These are phyloP conservation scores for Coemansia sp. DNA, from an alignment of 192 early-diverging fungal genomes.

Conservation along the genomic window DNA sequence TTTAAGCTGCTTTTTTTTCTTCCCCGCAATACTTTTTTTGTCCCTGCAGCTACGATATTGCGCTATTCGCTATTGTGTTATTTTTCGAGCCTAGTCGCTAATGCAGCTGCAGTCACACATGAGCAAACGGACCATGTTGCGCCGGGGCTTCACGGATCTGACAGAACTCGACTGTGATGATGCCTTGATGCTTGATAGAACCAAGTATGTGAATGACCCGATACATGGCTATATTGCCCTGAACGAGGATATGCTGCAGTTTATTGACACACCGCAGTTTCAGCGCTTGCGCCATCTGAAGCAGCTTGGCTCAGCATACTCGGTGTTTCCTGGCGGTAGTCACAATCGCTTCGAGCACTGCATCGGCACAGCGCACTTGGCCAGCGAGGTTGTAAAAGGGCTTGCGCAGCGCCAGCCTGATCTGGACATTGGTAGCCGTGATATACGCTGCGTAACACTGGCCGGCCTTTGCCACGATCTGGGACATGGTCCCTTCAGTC, in stretches of 20 bases:
- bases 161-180: constrained; percentile 4
- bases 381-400: constrained; percentile 68
- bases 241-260: constrained; percentile 60
- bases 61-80: not conserved
- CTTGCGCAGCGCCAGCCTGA: constrained; percentile 75
- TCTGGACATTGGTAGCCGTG: constrained; percentile 72
- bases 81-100: not conserved
- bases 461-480: constrained; percentile 95
- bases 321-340: constrained; percentile 89
- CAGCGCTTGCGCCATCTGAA: constrained; percentile 93
- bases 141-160: constrained; percentile 22
- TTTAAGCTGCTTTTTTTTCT: constrained; percentile 2
- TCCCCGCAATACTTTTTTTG: not conserved
- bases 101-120: not conserved
- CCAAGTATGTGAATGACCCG: constrained; percentile 49
- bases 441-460: constrained; percentile 81
- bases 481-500: constrained; percentile 95
- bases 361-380: constrained; percentile 83
- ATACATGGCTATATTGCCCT: constrained; percentile 72
- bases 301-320: constrained; percentile 83
- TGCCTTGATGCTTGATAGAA: not conserved
- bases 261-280: constrained; percentile 94
- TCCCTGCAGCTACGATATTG: not conserved
- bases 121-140: constrained; percentile 20
- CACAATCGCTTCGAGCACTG: constrained; percentile 97